These are phyloP conservation scores for Ogataea naganishii DNA, from an alignment of 805 yeast genomes.

Conservation along the genomic window DNA sequence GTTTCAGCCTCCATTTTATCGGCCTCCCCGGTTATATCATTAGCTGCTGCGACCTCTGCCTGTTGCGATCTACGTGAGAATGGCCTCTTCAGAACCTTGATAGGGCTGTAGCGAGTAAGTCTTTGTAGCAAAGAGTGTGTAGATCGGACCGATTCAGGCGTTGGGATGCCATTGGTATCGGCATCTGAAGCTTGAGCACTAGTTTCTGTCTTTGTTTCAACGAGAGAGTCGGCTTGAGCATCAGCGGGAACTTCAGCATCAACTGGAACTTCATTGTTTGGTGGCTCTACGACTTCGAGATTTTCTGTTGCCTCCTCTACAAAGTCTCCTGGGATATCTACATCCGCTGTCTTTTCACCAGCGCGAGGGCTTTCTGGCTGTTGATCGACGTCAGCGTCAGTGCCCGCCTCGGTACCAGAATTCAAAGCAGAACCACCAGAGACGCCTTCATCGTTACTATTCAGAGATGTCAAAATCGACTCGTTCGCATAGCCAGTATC, in stretches of 20 bases:
- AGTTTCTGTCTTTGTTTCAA: constrained; percentile 2
- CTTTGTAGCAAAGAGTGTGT: too few species aligned
- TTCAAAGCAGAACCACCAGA: too few species aligned
- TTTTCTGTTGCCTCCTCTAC: constrained; percentile 1
- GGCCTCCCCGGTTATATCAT: neutral
- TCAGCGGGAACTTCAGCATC: neutral
- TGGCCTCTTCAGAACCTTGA: too few species aligned
- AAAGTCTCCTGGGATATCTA: neutral
- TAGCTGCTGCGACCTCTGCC: neutral
- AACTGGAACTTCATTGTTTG: constrained; percentile 1
- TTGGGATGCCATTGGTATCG: neutral
- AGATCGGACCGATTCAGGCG: too few species aligned
- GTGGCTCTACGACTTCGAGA: neutral
- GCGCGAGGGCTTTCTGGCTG: too few species aligned
- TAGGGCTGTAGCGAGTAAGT: too few species aligned
- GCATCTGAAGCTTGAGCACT: neutral
- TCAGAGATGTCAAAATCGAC: too few species aligned
- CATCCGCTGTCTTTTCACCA: neutral
- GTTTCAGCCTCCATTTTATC: neutral
- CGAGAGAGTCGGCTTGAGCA: neutral
- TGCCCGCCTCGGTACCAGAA: too few species aligned
- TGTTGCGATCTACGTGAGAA: too few species aligned
- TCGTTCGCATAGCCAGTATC: too few species aligned
- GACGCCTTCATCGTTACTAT: too few species aligned
- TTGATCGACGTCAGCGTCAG: too few species aligned